Evolutionary conservation across 768 basidiomycete species (phyloP).

Genomic region (Pleurotus ostreatus): DNA sequence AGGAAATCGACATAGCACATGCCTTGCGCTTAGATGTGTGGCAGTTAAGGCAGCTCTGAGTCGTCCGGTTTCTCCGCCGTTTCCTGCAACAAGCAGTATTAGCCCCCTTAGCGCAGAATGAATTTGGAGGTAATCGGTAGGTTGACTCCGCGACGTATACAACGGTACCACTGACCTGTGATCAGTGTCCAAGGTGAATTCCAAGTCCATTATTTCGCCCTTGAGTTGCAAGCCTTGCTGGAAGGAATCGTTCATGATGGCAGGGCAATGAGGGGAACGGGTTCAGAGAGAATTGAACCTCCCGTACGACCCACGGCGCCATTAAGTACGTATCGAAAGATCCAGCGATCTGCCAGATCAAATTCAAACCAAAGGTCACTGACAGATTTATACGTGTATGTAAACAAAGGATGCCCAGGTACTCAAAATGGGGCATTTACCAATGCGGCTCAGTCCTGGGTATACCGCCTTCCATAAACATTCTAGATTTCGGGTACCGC

Average conservation of each 20-base stretch:
- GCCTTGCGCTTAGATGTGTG: conserved; percentile 95
- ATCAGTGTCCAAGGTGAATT: conserved; percentile 68
- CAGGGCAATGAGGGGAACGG: conserved; percentile 44
- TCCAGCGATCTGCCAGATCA: conserved; percentile 38
- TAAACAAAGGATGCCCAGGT: conserved; percentile 8
- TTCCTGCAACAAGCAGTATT: conserved; percentile 54
- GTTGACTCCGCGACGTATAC: conserved; percentile 11
- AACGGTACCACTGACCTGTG: conserved; percentile 43
- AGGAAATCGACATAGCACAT: conserved; percentile 12
- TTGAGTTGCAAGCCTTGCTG: conserved; percentile 58
- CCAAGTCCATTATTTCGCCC: conserved; percentile 75
- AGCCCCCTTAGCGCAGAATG: conserved; percentile 45
- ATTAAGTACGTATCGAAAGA: conserved; percentile 52
- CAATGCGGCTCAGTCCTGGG: conserved; percentile 4
- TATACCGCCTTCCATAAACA: not conserved
- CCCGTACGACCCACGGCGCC: conserved; percentile 53
- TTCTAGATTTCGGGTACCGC: conserved; percentile 4
- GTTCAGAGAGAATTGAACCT: conserved; percentile 40
- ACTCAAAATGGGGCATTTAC: conserved; percentile 5
- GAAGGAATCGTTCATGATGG: conserved; percentile 53
- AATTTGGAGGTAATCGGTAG: conserved; percentile 39
- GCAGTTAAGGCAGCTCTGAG: conserved; percentile 85
- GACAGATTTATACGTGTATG: conserved; percentile 9
- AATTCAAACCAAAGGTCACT: conserved; percentile 28
- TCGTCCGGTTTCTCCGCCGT: conserved; percentile 87